These are phyloP conservation scores for Rubia occidens DNA, from an alignment of 305 asterid species.

Conservation along the genomic window DNA sequence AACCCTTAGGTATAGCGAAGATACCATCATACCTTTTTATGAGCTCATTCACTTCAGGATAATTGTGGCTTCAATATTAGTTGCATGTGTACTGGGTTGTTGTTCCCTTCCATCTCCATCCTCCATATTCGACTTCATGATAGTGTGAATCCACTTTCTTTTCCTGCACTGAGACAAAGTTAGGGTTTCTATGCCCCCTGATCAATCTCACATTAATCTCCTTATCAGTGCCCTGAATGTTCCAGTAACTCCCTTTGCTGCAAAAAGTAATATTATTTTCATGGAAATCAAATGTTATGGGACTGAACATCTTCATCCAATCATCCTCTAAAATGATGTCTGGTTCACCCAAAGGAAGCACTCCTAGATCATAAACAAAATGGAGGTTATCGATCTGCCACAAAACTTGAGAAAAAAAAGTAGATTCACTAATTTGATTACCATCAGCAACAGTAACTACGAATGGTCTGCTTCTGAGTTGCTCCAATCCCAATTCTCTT, in stretches of 20 bases:
- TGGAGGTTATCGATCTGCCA: background rate
- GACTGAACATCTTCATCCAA: background rate
- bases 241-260: background rate
- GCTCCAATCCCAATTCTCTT: no score
- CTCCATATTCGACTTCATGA: no score
- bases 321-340: background rate
- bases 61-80: no score
- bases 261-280: background rate
- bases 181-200: background rate
- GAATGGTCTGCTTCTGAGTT: no score
- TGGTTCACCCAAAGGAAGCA: background rate
- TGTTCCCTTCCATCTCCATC: no score
- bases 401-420: no score
- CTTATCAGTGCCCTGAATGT: background rate
- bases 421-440: no score
- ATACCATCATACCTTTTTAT: background rate
- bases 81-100: no score
- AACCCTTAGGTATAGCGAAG: background rate
- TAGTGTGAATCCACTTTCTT: background rate
- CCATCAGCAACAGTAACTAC: no score
- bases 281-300: background rate
- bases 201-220: no score
- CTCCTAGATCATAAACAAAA: background rate
- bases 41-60: no score
- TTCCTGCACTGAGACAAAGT: background rate